Percentiles rank a stretch among this genome's conserved stretches.
Evolutionary conservation across 2,329 filamentous ascomycete genomes (phyloP).

Genomic region (Colletotrichum phormii): DNA sequence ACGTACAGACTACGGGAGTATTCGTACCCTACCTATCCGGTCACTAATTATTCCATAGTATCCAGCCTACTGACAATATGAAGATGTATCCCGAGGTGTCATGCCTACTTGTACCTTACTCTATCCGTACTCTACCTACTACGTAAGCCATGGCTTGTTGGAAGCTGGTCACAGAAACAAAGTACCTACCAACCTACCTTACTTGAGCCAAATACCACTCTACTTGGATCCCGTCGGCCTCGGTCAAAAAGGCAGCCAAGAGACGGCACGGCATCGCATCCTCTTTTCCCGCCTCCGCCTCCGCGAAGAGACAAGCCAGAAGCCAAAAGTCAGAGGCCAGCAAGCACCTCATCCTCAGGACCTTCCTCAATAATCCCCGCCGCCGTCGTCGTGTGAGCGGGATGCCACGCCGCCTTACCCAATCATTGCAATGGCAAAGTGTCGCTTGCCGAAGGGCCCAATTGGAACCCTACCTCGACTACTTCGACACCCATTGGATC

Average conservation of each 20-base stretch:
- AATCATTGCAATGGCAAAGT: neutral
- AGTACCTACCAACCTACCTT: neutral
- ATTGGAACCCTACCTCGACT: constrained; percentile 9
- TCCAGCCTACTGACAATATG: neutral
- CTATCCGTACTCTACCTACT: neutral
- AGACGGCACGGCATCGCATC: neutral
- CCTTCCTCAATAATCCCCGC: constrained; percentile 1
- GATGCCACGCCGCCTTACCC: neutral
- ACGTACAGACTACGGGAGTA: too few relatives aligned
- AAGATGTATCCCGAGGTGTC: neutral
- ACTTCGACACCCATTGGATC: constrained; percentile 1
- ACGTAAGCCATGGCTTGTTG: neutral
- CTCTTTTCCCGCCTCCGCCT: neutral
- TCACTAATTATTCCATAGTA: too few relatives aligned
- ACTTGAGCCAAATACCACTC: constrained; percentile 2
- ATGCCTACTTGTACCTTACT: neutral
- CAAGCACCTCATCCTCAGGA: constrained; percentile 2
- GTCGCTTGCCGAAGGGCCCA: neutral
- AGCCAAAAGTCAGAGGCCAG: neutral
- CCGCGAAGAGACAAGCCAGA: neutral
- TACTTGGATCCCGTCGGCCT: constrained; percentile 1
- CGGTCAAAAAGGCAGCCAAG: constrained; percentile 7
- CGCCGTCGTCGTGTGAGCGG: neutral
- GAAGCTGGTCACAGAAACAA: neutral
- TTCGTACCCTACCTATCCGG: too few relatives aligned